Percentiles rank a stretch among this genome's conserved stretches.
Evolutionary conservation across 2,329 filamentous ascomycete species (phyloP).

Genomic region (Neonectria faginata): DNA sequence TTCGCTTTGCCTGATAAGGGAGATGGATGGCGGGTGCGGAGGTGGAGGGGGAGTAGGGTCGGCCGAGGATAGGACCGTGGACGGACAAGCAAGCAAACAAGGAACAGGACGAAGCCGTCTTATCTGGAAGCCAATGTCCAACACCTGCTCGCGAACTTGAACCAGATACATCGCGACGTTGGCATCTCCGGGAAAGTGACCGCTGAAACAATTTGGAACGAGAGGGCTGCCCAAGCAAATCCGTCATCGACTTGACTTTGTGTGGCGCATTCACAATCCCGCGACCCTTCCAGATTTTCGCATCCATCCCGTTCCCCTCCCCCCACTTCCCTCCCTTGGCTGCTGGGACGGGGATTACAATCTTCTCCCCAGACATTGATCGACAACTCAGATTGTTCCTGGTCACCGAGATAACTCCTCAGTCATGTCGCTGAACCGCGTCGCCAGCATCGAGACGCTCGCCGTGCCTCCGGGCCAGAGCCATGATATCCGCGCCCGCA

Average conservation of each 20-base stretch:
- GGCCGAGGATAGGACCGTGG: constrained; percentile 3
- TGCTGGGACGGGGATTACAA: neutral
- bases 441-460: constrained; percentile 66
- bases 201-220: neutral
- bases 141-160: neutral
- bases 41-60: neutral
- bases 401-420: neutral
- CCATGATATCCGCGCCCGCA: constrained; percentile 44
- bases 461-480: constrained; percentile 46
- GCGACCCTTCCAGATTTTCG: constrained; percentile 29
- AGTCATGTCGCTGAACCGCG: constrained; percentile 64
- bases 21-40: neutral
- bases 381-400: neutral
- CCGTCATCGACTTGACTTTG: constrained; percentile 6
- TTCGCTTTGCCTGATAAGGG: constrained; percentile 7
- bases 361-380: neutral
- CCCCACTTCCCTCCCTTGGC: constrained; percentile 11
- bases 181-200: neutral
- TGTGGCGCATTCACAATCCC: constrained; percentile 38
- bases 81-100: neutral
- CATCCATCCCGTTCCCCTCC: constrained; percentile 10
- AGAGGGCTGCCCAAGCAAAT: neutral
- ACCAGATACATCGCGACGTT: neutral
- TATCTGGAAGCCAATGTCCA: neutral
- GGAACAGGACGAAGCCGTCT: neutral